Evolutionary conservation across 2,329 filamentous ascomycete species (phyloP), one percentile per base, ranked within the genome.

Genomic region (Parastagonospora avenae): DNA sequence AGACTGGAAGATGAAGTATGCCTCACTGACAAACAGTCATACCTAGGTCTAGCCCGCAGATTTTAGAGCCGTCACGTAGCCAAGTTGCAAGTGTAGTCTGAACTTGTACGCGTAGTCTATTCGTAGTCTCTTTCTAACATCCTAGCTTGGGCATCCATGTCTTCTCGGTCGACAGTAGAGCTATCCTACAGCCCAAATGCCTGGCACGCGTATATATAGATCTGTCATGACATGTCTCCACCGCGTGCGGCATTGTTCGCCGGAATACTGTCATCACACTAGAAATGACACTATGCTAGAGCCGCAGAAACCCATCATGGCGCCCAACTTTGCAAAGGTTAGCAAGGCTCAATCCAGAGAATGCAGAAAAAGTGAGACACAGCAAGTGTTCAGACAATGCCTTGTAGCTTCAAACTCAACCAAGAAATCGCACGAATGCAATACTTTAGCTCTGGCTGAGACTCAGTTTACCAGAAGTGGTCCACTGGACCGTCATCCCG

Each of bases 401-500:
- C 67, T 68, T 71, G 35, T 47, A 60, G 54, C 70, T 60, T 72
- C 70, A 71, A 45, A 48, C 63, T 60, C 68, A 62, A 71, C 70
- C 69, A 44, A 72, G 66, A 67, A 60, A 59, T 59, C 59, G 67
- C 67, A 40, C 27, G 31, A 42, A 29, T 24, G 63, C 65, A 55
- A 65, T 48, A 63, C 59, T 67, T 64, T 65, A 67, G 52, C 63
- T 33, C 69, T 71, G 70, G 70, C 61, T 72, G 64, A 62, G 65
- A 54, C 53, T 71, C 70, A 66, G 70, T 69, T 63, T 73, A 73
- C 70, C 70, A 73, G 70, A 73, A 72, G 69, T 71, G 65, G 64
- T 65, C 59, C 56, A 49, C 27, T 58, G 56, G 65, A 69, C 67
- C 57, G 57, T 71, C 70, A 73, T 73, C 69, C 48, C 55, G n/a